A percentile compares a stretch with the other conserved stretches of the same genome.
Evolutionary conservation across 2,329 filamentous ascomycete species (phyloP).

Genomic region (Fusarium sp.): DNA sequence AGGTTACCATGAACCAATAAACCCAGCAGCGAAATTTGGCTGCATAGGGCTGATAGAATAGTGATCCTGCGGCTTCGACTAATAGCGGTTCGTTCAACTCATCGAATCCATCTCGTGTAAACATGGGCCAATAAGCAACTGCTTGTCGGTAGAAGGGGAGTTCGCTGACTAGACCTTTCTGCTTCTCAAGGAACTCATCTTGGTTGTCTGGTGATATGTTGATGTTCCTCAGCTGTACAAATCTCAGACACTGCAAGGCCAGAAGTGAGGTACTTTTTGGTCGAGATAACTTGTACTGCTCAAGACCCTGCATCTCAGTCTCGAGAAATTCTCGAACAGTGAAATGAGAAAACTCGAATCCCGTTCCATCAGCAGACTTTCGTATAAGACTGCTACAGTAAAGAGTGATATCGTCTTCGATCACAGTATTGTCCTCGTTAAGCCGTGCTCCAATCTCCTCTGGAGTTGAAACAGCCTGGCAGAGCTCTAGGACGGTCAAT

Average conservation of each 20-base stretch:
- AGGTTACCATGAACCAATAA: too few relatives aligned
- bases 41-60: not conserved
- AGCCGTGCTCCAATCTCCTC: not conserved
- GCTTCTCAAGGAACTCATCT: too few relatives aligned
- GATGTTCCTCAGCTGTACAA: not conserved
- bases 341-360: conserved; percentile 14
- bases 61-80: rapidly evolving
- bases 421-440: not conserved
- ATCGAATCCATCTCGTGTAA: not conserved
- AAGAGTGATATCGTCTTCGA: not conserved
- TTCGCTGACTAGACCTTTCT: too few relatives aligned
- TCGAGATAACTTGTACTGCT: not conserved
- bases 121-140: not conserved
- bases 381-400: conserved; percentile 23
- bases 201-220: not conserved
- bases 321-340: not conserved
- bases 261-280: rapidly evolving
- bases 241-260: not conserved
- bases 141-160: not conserved
- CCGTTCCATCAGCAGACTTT: not conserved
- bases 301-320: rapidly evolving
- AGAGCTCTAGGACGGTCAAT: not conserved
- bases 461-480: conserved; percentile 17
- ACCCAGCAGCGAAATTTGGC: too few relatives aligned
- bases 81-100: not conserved